Base-by-base conservation (phyloP, 495 filamentous ascomycete genomes). In the Podospora bellae-mahoneyi region DNA sequence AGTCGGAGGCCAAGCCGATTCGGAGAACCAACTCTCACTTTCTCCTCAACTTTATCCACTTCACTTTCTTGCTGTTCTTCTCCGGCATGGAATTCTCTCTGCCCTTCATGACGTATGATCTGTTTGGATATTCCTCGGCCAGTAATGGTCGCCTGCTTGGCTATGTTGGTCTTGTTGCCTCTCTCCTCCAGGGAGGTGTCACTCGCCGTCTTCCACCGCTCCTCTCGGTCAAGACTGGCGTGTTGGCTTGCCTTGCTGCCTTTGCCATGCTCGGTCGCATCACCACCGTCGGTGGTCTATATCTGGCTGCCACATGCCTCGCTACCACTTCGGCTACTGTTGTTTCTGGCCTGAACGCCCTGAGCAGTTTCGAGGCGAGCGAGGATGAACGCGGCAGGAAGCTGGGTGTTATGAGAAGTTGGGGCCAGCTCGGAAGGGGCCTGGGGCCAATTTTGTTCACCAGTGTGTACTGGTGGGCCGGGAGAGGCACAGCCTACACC, bases 381-480 rank as follows among this genome's bases (percentile, higher is more conserved):
- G 91, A 90, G 69, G 85, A 82, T 10, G 92, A 97, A 78, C 85
- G 95, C 39, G 95, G 95, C 2, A 88, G 87, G 23, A 95, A 95
- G 64, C 77, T 98, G 68, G 95, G 95, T 0, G 87, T 92, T 62
- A 87, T 97, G 67, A 81, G 95, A 26, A 94, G 92, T 74, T 86
- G 81, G 80, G 90, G 95, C 3, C 95, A 98, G 80, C 82, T 93
- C 10, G 96, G 95, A 2, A 83, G 96, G 26, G 91, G 94, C 3
- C 77, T 94, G 20, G 95, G 95, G 0, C 95, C 95, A 1, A 73
- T 98, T 27, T 75, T 96, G 59, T 99, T 98, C 73, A 97, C 94
- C 71, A 90, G 91, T n/a, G 83, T 99, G 66, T 99, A 98, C 80
- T 99, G 95, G 95, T 99, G 96, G 96, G 94, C 92, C 34, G 95